Evolutionary conservation across 2,329 filamentous ascomycete species (phyloP).

Genomic region (Colletotrichum limetticola): DNA sequence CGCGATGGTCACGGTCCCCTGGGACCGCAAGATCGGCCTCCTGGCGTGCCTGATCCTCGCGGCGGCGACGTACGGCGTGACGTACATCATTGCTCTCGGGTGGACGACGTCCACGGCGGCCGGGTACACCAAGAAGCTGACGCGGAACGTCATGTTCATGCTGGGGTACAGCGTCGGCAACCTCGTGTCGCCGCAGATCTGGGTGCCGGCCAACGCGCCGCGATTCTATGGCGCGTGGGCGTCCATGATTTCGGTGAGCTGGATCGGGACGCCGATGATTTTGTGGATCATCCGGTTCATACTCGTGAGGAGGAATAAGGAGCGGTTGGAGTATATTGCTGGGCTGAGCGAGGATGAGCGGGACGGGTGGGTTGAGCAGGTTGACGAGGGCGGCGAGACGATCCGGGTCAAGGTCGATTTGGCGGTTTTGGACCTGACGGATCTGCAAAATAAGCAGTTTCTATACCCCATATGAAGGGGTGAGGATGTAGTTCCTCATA

Average conservation of each 20-base stretch:
- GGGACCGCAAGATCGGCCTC: constrained; percentile 43
- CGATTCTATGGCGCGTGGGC: constrained; percentile 47
- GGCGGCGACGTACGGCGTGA: constrained; percentile 45
- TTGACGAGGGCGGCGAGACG: constrained; percentile 44
- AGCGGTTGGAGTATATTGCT: constrained; percentile 43
- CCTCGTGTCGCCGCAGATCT: constrained; percentile 51
- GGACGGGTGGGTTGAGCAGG: constrained; percentile 41
- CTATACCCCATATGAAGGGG: constrained; percentile 42
- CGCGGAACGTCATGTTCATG: constrained; percentile 51
- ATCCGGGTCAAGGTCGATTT: constrained; percentile 47
- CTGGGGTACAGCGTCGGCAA: constrained; percentile 48
- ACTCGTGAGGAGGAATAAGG: constrained; percentile 44
- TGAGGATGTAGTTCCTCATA: no score
- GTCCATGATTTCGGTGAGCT: constrained; percentile 45
- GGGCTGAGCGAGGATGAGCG: constrained; percentile 37
- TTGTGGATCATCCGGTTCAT: constrained; percentile 47
- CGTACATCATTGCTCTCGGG: constrained; percentile 48
- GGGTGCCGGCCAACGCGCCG: constrained; percentile 41
- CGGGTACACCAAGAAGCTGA: constrained; percentile 56
- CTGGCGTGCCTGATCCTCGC: constrained; percentile 46
- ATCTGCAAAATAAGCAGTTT: constrained; percentile 51
- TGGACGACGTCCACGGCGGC: constrained; percentile 50
- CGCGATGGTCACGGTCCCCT: constrained; percentile 44
- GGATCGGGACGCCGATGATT: constrained; percentile 47
- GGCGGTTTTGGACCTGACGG: constrained; percentile 50